These are phyloP conservation scores for Boletus tomentosulus DNA, from an alignment of 768 basidiomycete species.

Conservation along the genomic window DNA sequence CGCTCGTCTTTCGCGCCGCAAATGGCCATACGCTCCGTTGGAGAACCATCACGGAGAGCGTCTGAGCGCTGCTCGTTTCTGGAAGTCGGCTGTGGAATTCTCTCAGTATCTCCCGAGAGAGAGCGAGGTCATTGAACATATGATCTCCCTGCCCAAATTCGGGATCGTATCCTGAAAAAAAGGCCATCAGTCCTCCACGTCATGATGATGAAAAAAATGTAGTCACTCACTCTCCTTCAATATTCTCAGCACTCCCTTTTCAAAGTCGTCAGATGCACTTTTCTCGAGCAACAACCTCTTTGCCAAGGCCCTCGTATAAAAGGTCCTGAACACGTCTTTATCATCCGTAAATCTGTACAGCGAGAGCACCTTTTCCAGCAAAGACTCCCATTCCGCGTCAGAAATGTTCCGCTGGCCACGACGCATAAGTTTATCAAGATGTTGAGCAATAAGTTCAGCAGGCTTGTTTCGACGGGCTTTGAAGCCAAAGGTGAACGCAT, in stretches of 20 bases:
- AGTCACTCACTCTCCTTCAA: conserved; percentile 68
- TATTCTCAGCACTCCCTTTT: conserved; percentile 78
- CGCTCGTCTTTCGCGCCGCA: conserved; percentile 42
- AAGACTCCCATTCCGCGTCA: conserved; percentile 57
- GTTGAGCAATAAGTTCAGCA: conserved; percentile 90
- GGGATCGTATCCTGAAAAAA: conserved; percentile 77
- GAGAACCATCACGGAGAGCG: conserved; percentile 75
- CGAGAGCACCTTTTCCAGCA: conserved; percentile 62
- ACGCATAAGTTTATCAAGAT: conserved; percentile 84
- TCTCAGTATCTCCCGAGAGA: conserved; percentile 69
- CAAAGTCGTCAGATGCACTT: conserved; percentile 84
- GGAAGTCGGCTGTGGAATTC: conserved; percentile 54
- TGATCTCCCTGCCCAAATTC: conserved; percentile 92
- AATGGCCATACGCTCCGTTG: conserved; percentile 90
- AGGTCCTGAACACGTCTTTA: conserved; percentile 91
- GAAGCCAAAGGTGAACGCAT: conserved; percentile 74
- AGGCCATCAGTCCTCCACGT: conserved; percentile 14
- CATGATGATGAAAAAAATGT: too few relatives aligned
- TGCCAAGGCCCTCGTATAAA: conserved; percentile 86
- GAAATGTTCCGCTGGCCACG: conserved; percentile 71
- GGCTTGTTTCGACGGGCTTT: conserved; percentile 75
- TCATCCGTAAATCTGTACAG: conserved; percentile 87
- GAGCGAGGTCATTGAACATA: conserved; percentile 88
- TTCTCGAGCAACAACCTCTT: conserved; percentile 80
- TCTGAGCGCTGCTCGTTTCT: conserved; percentile 38